A percentile compares a stretch with the other conserved stretches of the same genome.
Conservation (phyloP, 2,329 filamentous ascomycete genomes). For the Nothopassalora personata region DNA sequence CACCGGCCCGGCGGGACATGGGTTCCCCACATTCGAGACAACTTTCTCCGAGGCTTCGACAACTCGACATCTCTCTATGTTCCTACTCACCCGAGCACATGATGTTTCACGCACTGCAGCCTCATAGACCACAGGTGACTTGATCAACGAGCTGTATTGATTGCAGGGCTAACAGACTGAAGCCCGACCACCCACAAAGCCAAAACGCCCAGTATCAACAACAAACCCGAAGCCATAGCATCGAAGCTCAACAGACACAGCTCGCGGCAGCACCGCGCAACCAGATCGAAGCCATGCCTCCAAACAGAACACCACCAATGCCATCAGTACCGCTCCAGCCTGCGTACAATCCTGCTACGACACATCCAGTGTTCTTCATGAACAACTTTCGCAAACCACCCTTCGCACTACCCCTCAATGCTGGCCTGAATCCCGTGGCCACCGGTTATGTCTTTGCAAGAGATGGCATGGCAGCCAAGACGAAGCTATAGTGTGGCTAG, state of each 20-base stretch:
- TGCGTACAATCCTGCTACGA: slow-evolving; percentile 52
- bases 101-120: slow-evolving; percentile 16
- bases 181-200: slow-evolving; percentile 2
- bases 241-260: slow-evolving; percentile 22
- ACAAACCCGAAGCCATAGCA: slow-evolving; percentile 25
- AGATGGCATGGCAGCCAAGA: slow-evolving; percentile 9
- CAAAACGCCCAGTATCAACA: slow-evolving; percentile 24
- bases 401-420: slow-evolving; percentile 37
- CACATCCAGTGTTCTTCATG: slow-evolving; percentile 75
- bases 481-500: slow-evolving; percentile 22
- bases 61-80: background rate
- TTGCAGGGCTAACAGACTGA: background rate
- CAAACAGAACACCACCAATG: slow-evolving; percentile 10
- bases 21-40: background rate
- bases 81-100: background rate
- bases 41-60: slow-evolving; percentile 4
- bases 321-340: slow-evolving; percentile 5
- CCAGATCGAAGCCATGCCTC: slow-evolving; percentile 50
- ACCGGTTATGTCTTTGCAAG: slow-evolving; percentile 38
- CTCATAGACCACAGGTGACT: slow-evolving; percentile 15
- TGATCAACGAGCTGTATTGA: background rate
- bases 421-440: slow-evolving; percentile 40
- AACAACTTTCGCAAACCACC: slow-evolving; percentile 55
- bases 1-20: slow-evolving; percentile 1
- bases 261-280: slow-evolving; percentile 30